A percentile compares a stretch with the other conserved stretches of the same genome.
Conservation (phyloP, 2,329 filamentous ascomycete genomes). For the Aotearoamyces nothofagi region DNA sequence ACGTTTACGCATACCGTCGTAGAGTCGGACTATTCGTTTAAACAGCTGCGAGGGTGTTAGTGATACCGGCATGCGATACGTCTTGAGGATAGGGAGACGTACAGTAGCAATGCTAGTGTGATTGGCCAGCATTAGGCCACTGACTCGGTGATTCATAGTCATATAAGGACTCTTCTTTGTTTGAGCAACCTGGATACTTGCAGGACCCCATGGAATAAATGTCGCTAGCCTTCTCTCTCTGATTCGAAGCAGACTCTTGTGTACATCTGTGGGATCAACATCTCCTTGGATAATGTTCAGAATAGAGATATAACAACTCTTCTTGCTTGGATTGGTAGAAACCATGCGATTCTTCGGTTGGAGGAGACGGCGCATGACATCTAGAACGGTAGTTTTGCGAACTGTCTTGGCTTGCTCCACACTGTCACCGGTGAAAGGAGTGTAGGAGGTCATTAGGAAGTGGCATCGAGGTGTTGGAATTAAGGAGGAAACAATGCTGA, state of each 20-base stretch:
- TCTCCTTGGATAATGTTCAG: slow-evolving; percentile 98
- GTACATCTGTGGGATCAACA: slow-evolving; percentile 93
- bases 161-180: slow-evolving; percentile 96
- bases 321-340: slow-evolving; percentile 85
- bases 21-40: slow-evolving; percentile 83
- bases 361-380: slow-evolving; percentile 89
- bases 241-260: slow-evolving; percentile 94
- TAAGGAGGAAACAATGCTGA: slow-evolving; percentile 88
- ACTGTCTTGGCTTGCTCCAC: slow-evolving; percentile 96
- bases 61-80: too few relatives aligned
- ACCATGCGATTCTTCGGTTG: slow-evolving; percentile 99
- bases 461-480: slow-evolving; percentile 95
- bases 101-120: slow-evolving; percentile 92
- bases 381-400: slow-evolving; percentile 91
- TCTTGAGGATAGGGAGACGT: slow-evolving; percentile 21
- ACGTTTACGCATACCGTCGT: slow-evolving; percentile 85
- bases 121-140: slow-evolving; percentile 93
- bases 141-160: slow-evolving; percentile 84
- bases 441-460: slow-evolving; percentile 97
- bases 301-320: slow-evolving; percentile 98
- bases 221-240: slow-evolving; percentile 85
- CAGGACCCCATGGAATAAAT: slow-evolving; percentile 97
- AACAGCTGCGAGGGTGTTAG: slow-evolving; percentile 43
- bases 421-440: slow-evolving; percentile 90
- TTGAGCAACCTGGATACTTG: slow-evolving; percentile 91